Evolutionary conservation across 192 early-diverging fungal genomes (phyloP).

Genomic region (Cladochytrium replicatum): DNA sequence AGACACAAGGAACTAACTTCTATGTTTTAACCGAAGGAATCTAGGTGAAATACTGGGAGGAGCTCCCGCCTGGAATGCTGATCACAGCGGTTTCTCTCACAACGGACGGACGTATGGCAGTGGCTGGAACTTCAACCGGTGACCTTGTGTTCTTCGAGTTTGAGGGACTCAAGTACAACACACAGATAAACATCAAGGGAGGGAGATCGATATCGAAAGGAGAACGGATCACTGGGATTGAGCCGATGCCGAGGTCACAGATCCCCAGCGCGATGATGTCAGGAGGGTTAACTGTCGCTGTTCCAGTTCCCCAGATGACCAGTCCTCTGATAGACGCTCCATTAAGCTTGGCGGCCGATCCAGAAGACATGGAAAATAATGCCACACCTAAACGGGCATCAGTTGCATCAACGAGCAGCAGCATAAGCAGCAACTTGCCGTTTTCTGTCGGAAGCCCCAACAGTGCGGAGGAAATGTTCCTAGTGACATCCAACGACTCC

Average conservation of each 20-base stretch:
- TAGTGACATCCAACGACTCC: constrained; percentile 77
- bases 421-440: not conserved
- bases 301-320: not conserved
- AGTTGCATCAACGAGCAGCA: too few species aligned
- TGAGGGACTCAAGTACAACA: constrained; percentile 67
- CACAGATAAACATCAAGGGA: constrained; percentile 64
- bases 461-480: constrained; percentile 48
- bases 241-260: constrained; percentile 42
- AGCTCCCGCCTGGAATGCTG: constrained; percentile 52
- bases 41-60: constrained; percentile 66
- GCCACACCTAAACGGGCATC: too few species aligned
- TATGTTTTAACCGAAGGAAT: too few species aligned
- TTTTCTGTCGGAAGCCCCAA: constrained; percentile 8
- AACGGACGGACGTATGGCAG: constrained; percentile 56
- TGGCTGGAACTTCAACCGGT: constrained; percentile 68
- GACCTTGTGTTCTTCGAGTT: constrained; percentile 76
- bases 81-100: constrained; percentile 75
- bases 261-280: too few species aligned
- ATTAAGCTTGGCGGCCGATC: too few species aligned
- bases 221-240: constrained; percentile 77
- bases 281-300: too few species aligned
- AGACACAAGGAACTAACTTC: too few species aligned
- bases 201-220: constrained; percentile 49
- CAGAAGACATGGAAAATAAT: too few species aligned
- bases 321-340: too few species aligned